Percentiles rank a stretch among this genome's conserved stretches.
phyloP scores from a whole-genome alignment of 805 yeast species.

The Yamadazyma akitaensis region DNA sequence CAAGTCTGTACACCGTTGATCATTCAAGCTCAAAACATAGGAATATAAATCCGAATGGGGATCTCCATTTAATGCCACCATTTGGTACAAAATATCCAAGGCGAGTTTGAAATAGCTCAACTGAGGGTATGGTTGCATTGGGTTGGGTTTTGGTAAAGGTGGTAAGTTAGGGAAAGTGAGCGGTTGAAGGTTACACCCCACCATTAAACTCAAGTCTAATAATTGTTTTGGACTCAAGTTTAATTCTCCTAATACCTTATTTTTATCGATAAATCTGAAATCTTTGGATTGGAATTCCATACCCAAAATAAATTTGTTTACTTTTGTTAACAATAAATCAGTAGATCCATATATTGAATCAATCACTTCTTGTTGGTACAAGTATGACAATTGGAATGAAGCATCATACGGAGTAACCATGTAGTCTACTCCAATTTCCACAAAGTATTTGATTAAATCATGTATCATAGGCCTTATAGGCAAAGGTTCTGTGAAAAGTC shows the following conservation, averaged over 20 bases:
- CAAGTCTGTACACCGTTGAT: slow-evolving; percentile 42
- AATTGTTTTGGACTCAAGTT: slow-evolving; percentile 62
- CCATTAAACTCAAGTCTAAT: slow-evolving; percentile 69
- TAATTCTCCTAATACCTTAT: slow-evolving; percentile 57
- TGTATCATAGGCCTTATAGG: slow-evolving; percentile 48
- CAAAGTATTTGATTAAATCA: slow-evolving; percentile 57
- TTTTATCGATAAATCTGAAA: slow-evolving; percentile 63
- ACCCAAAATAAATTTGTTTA: slow-evolving; percentile 69
- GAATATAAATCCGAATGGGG: slow-evolving; percentile 37
- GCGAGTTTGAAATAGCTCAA: slow-evolving; percentile 39
- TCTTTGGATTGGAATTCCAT: slow-evolving; percentile 65
- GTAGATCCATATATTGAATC: slow-evolving; percentile 84
- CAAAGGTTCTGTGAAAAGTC: slow-evolving; percentile 49
- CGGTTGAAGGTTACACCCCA: slow-evolving; percentile 77
- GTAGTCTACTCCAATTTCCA: slow-evolving; percentile 55
- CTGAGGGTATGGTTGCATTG: slow-evolving; percentile 38
- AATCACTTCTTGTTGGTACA: slow-evolving; percentile 52
- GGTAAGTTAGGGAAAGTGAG: slow-evolving; percentile 53
- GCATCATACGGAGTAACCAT: slow-evolving; percentile 81
- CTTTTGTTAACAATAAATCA: slow-evolving; percentile 62
- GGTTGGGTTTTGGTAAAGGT: slow-evolving; percentile 40
- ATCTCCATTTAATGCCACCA: slow-evolving; percentile 22
- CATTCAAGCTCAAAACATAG: slow-evolving; percentile 44
- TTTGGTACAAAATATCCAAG: slow-evolving; percentile 37
- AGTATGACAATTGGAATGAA: slow-evolving; percentile 73